These are phyloP conservation scores for Scalesia atractyloides DNA, from an alignment of 129 eudicot species.

Conservation along the genomic window DNA sequence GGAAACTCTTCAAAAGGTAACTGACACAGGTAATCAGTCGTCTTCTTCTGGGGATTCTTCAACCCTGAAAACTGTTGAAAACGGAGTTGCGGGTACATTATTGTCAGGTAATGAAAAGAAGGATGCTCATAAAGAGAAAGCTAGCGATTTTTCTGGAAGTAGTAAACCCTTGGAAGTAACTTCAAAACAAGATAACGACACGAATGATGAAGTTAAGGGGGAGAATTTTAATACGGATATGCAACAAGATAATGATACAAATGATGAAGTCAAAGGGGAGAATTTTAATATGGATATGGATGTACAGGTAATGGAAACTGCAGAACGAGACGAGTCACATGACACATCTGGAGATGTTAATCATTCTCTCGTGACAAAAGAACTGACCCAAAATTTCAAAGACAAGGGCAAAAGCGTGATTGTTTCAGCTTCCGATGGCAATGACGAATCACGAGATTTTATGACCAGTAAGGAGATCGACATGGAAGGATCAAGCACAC, in stretches of 20 bases:
- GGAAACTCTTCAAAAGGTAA: slow-evolving; percentile 31
- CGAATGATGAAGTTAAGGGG: slow-evolving; percentile 42
- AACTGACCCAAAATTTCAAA: slow-evolving; percentile 46
- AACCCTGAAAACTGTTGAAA: slow-evolving; percentile 26
- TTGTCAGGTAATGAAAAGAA: slow-evolving; percentile 32
- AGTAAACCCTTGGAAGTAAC: slow-evolving; percentile 33
- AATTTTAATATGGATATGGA: slow-evolving; percentile 12
- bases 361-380: slow-evolving; percentile 41
- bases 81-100: slow-evolving; percentile 34
- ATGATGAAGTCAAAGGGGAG: slow-evolving; percentile 49
- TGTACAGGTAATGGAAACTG: slow-evolving; percentile 30
- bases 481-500: slow-evolving; percentile 71
- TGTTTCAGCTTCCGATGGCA: slow-evolving; percentile 34
- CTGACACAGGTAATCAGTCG: slow-evolving; percentile 27
- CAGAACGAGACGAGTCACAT: slow-evolving; percentile 28
- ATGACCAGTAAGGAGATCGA: slow-evolving; percentile 37
- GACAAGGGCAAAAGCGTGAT: slow-evolving; percentile 86
- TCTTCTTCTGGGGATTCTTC: slow-evolving; percentile 37
- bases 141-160: slow-evolving; percentile 23
- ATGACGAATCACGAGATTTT: slow-evolving; percentile 36
- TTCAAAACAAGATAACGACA: slow-evolving; percentile 34
- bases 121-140: slow-evolving; percentile 40
- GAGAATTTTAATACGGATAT: slow-evolving; percentile 28
- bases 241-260: slow-evolving; percentile 24
- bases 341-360: slow-evolving; percentile 36